These are phyloP conservation scores for Metschnikowia reukaufii DNA, from an alignment of 805 yeast species.

Conservation along the genomic window DNA sequence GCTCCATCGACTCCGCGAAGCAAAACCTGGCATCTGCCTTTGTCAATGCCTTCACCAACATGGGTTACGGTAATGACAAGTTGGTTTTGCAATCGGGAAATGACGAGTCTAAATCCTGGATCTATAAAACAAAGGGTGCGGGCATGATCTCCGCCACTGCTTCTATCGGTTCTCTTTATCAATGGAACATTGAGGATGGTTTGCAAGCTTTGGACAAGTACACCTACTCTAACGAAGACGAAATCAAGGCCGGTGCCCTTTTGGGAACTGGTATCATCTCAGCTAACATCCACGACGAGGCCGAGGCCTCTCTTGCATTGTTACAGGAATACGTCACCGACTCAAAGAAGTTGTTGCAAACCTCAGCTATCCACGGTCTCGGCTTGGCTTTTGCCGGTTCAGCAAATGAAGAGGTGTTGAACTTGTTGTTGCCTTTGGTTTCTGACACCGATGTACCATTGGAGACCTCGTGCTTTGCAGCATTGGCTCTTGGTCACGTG, in stretches of 20 bases:
- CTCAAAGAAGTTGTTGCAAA: slow-evolving; percentile 59
- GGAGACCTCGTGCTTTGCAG: slow-evolving; percentile 82
- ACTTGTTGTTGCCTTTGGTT: slow-evolving; percentile 75
- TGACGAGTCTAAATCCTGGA: slow-evolving; percentile 74
- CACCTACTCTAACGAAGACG: slow-evolving; percentile 79
- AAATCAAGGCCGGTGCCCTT: slow-evolving; percentile 93
- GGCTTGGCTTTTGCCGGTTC: slow-evolving; percentile 97
- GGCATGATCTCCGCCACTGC: slow-evolving; percentile 95
- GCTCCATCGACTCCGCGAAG: slow-evolving; percentile 77
- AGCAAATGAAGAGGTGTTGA: slow-evolving; percentile 77
- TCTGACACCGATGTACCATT: slow-evolving; percentile 72
- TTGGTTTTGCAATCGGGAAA: slow-evolving; percentile 60
- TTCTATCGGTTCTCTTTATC: slow-evolving; percentile 81
- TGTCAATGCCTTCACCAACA: slow-evolving; percentile 86
- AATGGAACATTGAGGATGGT: slow-evolving; percentile 91
- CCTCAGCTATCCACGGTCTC: slow-evolving; percentile 85
- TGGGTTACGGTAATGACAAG: slow-evolving; percentile 89
- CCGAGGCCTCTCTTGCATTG: slow-evolving; percentile 86
- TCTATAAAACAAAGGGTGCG: slow-evolving; percentile 84
- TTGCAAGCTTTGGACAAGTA: slow-evolving; percentile 87
- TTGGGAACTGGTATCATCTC: slow-evolving; percentile 93
- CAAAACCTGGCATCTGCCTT: slow-evolving; percentile 94
- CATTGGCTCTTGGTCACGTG: slow-evolving; percentile 88
- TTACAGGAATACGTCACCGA: slow-evolving; percentile 79
- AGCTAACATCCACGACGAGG: slow-evolving; percentile 92